Evolutionary conservation across 2,329 filamentous ascomycete genomes (phyloP).

Genomic region (Chalara sp.): DNA sequence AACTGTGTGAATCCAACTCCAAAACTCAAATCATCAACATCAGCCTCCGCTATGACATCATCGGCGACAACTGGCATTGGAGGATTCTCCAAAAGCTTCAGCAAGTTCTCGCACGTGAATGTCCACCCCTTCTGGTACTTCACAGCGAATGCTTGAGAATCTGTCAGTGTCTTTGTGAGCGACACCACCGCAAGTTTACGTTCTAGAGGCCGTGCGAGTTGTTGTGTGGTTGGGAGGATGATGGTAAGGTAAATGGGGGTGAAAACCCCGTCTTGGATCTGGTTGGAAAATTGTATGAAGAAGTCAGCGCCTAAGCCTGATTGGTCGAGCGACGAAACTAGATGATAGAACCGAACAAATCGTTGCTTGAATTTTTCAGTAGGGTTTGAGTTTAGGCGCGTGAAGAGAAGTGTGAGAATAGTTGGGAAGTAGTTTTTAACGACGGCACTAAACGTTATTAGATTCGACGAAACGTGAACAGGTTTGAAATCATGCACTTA

Average conservation of each 20-base stretch:
- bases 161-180: slow-evolving; percentile 83
- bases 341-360: slow-evolving; percentile 92
- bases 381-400: slow-evolving; percentile 51
- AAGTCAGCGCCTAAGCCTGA: slow-evolving; percentile 86
- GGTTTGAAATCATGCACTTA: slow-evolving; percentile 37
- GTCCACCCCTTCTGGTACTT: slow-evolving; percentile 86
- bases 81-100: slow-evolving; percentile 85
- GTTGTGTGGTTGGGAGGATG: slow-evolving; percentile 82
- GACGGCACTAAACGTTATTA: slow-evolving; percentile 40
- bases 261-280: slow-evolving; percentile 74
- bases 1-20: slow-evolving; percentile 90
- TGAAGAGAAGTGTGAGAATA: slow-evolving; percentile 77
- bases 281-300: slow-evolving; percentile 79
- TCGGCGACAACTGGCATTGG: slow-evolving; percentile 62
- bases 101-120: slow-evolving; percentile 80
- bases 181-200: slow-evolving; percentile 92
- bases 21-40: slow-evolving; percentile 92
- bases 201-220: slow-evolving; percentile 79
- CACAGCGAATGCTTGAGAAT: slow-evolving; percentile 75
- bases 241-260: slow-evolving; percentile 78
- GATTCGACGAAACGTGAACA: slow-evolving; percentile 1
- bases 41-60: slow-evolving; percentile 76
- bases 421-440: slow-evolving; percentile 49
- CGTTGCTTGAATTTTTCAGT: slow-evolving; percentile 78
- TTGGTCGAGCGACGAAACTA: slow-evolving; percentile 65